Evolutionary conservation across 106 monocot species (phyloP).

Genomic region (Dendrobium huoshanense): DNA sequence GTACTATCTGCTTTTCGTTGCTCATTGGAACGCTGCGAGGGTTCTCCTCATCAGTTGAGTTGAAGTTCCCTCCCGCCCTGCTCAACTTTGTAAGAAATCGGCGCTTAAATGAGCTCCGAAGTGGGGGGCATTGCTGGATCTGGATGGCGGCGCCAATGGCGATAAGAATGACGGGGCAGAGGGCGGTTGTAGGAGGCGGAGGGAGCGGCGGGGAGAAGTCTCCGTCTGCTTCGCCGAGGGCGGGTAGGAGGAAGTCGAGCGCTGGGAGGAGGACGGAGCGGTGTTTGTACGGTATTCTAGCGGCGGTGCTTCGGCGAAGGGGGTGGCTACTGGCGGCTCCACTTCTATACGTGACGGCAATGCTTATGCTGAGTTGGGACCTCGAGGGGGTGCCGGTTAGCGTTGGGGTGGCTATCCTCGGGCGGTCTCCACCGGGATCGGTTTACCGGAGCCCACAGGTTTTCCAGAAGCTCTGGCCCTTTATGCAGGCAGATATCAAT

Average conservation of each 20-base stretch:
- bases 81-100: background rate
- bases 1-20: background rate
- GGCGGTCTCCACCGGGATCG: slow-evolving; percentile 51
- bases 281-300: slow-evolving; percentile 19
- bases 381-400: slow-evolving; percentile 25
- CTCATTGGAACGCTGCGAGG: background rate
- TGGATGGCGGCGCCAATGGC: background rate
- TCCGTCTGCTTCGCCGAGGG: slow-evolving; percentile 11
- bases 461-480: slow-evolving; percentile 63
- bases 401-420: slow-evolving; percentile 39
- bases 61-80: background rate
- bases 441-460: slow-evolving; percentile 67
- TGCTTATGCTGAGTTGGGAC: slow-evolving; percentile 40
- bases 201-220: background rate
- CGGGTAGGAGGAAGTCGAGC: slow-evolving; percentile 12
- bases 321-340: slow-evolving; percentile 49
- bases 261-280: slow-evolving; percentile 17
- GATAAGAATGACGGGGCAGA: slow-evolving; percentile 9
- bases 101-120: background rate
- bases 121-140: background rate
- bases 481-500: slow-evolving; percentile 51
- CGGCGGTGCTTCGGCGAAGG: slow-evolving; percentile 43
- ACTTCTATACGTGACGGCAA: slow-evolving; percentile 45
- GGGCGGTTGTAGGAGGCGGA: slow-evolving; percentile 2
- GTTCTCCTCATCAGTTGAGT: background rate